Conservation (phyloP, 768 basidiomycete species). For the Kwoniella newhampshirensis region DNA sequence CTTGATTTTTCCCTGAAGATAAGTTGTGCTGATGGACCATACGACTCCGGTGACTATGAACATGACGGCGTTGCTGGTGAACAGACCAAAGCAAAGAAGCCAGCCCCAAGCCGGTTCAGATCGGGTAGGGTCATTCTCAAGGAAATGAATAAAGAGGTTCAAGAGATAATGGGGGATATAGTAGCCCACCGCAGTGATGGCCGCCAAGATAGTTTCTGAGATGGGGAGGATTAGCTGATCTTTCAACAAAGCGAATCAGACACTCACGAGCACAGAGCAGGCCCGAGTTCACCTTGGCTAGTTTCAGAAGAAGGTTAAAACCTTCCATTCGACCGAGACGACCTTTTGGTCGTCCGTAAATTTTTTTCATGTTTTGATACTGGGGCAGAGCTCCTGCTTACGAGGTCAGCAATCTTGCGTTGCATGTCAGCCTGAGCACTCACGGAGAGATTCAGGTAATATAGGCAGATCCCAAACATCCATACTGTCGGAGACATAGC, state of each 20-base stretch:
- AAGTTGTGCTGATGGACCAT: conserved; percentile 58
- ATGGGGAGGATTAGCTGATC: too few relatives aligned
- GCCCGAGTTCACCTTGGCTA: conserved; percentile 42
- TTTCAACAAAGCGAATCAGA: too few relatives aligned
- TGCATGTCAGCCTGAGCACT: conserved; percentile 12
- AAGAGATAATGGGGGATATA: conserved; percentile 63
- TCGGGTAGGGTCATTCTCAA: conserved; percentile 65
- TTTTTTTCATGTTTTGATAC: conserved; percentile 36
- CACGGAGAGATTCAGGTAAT: conserved; percentile 70
- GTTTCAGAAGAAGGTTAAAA: conserved; percentile 46
- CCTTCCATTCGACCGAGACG: conserved; percentile 36
- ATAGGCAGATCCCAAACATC: conserved; percentile 88
- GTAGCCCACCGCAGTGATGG: conserved; percentile 46
- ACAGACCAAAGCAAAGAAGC: conserved; percentile 58
- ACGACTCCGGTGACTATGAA: conserved; percentile 54
- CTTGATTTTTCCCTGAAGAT: conserved; percentile 67
- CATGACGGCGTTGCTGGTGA: conserved; percentile 45
- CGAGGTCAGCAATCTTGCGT: conserved; percentile 4
- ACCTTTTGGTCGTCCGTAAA: conserved; percentile 42
- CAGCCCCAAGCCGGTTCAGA: conserved; percentile 68
- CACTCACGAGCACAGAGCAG: conserved; percentile 46
- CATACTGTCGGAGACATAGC: conserved; percentile 68
- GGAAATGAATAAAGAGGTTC: conserved; percentile 62
- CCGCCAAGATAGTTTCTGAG: conserved; percentile 43
- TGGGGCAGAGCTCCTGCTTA: conserved; percentile 34